Conservation (phyloP, 2,329 filamentous ascomycete genomes). For the Fusarium sacchari region DNA sequence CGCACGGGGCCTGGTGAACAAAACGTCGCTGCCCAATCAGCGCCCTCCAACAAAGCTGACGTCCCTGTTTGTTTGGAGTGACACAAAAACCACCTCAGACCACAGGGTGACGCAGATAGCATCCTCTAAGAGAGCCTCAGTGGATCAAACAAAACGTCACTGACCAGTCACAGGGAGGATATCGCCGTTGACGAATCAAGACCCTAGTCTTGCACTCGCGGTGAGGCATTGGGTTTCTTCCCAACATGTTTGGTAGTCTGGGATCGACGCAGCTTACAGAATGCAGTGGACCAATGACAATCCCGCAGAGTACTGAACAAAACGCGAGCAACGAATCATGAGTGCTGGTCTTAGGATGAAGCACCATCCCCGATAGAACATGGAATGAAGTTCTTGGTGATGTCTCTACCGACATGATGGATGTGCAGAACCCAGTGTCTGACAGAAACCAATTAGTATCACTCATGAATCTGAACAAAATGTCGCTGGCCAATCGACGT, state of each 20-base stretch:
- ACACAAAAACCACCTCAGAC: background rate
- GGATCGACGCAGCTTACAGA: background rate
- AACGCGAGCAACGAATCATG: background rate
- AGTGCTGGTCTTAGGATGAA: background rate
- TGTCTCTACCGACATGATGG: background rate
- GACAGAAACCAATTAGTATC: background rate
- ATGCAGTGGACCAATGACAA: background rate
- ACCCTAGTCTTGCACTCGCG: background rate
- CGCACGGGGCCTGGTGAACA: background rate
- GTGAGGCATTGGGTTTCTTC: background rate
- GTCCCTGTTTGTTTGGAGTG: background rate
- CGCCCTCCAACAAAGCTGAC: background rate
- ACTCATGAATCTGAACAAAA: background rate
- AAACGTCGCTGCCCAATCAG: background rate
- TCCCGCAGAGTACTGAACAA: background rate
- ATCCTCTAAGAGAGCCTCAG: background rate
- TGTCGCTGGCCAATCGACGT: background rate
- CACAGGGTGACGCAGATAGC: background rate
- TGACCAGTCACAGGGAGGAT: background rate
- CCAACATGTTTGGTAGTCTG: background rate
- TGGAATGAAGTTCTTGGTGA: background rate
- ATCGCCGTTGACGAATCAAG: background rate
- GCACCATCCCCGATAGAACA: background rate
- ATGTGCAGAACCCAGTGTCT: background rate
- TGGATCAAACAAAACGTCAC: background rate